Base-by-base conservation (phyloP, 176 grass and related monocot genomes). In the Thinopyrum elongatum region DNA sequence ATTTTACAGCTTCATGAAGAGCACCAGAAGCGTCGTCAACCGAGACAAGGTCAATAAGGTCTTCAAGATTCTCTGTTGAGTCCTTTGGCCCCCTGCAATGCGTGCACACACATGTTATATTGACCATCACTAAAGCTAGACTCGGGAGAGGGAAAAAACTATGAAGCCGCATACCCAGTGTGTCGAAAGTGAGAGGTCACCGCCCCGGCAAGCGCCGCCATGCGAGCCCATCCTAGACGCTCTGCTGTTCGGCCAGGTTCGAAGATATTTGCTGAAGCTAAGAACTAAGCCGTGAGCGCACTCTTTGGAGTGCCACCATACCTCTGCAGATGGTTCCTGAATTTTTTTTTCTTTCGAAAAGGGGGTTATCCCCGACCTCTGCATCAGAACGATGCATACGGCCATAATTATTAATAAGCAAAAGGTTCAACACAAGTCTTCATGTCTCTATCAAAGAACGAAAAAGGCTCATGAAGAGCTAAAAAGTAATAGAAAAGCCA, bases 181-280 rank as follows among this genome's bases (percentile, higher is more conserved):
- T 10, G 29, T 28, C 30, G 38, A 19, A 91, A 84, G 74, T 58
- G 65, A 0, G 30, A 10, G 0, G 81, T 70, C 6, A 92, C n/a
- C 8, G 86, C 90, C 21, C 88, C 35, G 0, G 84, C 84, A 8
- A 97, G 58, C 35, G 88, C 55, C 0, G 69, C 76, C 2, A 88
- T 79, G 1, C 35, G 86, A 11, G 70, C 86, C 95, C 95, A 94
- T 9, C 12, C 88, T 0, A 92, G 62, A 10, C 90, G 66, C 74
- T 94, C 90, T 0, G 19, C 41, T 21, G 74, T 80, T 35, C 90
- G 71, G 22, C 76, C 44, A 2, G 90, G 78, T 13, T 94, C 95
- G 26, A 89, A 97, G 70, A 92, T 82, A 44, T 39, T 81, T 2
- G 88, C 86, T 2, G 83, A 55, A 5, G 92, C 95, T 16, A 94